phyloP scores from a whole-genome alignment of 192 early-diverging fungal genomes.

The Phlyctochytrium bullatum region DNA sequence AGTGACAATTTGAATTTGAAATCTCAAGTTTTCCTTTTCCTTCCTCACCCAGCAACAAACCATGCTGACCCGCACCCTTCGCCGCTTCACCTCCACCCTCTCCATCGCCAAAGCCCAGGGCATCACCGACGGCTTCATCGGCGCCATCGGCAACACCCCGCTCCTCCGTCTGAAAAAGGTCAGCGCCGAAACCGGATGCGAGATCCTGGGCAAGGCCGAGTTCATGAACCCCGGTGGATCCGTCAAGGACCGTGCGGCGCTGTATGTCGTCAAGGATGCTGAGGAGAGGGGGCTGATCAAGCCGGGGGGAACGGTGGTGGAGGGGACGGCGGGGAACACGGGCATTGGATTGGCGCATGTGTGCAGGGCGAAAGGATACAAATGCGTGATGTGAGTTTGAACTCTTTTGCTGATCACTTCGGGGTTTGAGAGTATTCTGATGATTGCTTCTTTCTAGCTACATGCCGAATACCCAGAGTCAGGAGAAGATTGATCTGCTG shows the following conservation, averaged over 20 bases:
- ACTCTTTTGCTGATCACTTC: too few species aligned
- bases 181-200: conserved; percentile 15
- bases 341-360: conserved; percentile 52
- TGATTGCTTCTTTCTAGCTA: conserved; percentile 41
- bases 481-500: conserved; percentile 92
- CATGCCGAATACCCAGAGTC: conserved; percentile 95
- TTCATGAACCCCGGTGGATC: conserved; percentile 97
- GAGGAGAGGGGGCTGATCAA: conserved; percentile 80
- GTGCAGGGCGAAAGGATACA: conserved; percentile 42
- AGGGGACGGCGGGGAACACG: conserved; percentile 71
- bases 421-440: background rate
- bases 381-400: conserved; percentile 28
- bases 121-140: conserved; percentile 66
- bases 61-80: background rate
- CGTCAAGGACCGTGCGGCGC: conserved; percentile 95
- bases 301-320: conserved; percentile 82
- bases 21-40: too few species aligned
- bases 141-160: conserved; percentile 90
- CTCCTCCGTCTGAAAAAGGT: conserved; percentile 39
- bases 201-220: conserved; percentile 93
- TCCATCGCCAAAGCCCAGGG: conserved; percentile 1
- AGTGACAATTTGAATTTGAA: too few species aligned
- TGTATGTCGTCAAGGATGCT: conserved; percentile 92
- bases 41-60: background rate
- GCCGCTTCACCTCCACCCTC: background rate